Evolutionary conservation across 1,284 basidiomycete genomes (phyloP).

Genomic region (Sparassis latifolia): DNA sequence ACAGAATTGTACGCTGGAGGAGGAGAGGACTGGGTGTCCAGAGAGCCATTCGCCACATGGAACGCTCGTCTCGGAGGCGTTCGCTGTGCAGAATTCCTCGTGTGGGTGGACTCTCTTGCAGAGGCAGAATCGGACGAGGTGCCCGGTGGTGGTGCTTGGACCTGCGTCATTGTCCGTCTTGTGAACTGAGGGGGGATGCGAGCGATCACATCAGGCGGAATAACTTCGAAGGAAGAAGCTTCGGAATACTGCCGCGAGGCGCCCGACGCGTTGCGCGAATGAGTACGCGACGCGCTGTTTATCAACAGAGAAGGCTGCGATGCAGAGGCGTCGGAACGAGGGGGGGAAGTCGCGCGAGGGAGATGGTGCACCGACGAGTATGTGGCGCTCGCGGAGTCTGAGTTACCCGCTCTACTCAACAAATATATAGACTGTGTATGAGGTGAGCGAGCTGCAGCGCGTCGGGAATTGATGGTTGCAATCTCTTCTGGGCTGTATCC

Average conservation of each 20-base stretch:
- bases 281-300: constrained; percentile 12
- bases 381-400: background rate
- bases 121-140: constrained; percentile 3
- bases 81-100: constrained; percentile 9
- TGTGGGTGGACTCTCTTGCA: constrained; percentile 14
- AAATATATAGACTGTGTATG: constrained; percentile 21
- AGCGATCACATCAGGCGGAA: background rate
- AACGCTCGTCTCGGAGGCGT: constrained; percentile 20
- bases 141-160: background rate
- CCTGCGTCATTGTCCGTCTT: background rate
- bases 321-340: constrained; percentile 13
- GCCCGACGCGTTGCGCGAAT: constrained; percentile 16
- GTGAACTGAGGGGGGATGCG: background rate
- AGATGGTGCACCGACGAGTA: background rate
- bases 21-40: constrained; percentile 20
- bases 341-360: too few species aligned
- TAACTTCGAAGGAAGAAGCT: background rate
- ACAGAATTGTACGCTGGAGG: constrained; percentile 26
- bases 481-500: constrained; percentile 68
- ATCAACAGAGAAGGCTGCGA: constrained; percentile 16
- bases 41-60: constrained; percentile 25
- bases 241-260: constrained; percentile 13
- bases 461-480: constrained; percentile 47
- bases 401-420: constrained; percentile 12
- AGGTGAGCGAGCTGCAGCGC: constrained; percentile 33